phyloP scores from a whole-genome alignment of 1,284 basidiomycete genomes.

The Chondrostereum purpureum region DNA sequence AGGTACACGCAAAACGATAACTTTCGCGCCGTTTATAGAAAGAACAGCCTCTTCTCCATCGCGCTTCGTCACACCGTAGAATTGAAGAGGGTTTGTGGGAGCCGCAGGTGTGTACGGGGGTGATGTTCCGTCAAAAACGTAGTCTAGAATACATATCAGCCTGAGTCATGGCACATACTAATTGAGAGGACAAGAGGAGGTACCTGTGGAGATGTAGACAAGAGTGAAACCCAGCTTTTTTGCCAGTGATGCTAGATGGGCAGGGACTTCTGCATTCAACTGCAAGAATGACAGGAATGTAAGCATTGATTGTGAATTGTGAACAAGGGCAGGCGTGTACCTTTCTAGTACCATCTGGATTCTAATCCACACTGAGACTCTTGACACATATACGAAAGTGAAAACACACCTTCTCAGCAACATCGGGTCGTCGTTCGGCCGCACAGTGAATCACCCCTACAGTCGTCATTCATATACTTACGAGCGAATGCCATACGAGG shows the following conservation, averaged over 20 bases:
- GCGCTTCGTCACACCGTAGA: slow-evolving; percentile 73
- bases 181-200: too few species aligned
- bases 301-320: too few species aligned
- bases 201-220: slow-evolving; percentile 75
- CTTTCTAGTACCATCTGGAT: slow-evolving; percentile 59
- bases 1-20: slow-evolving; percentile 70
- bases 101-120: slow-evolving; percentile 70
- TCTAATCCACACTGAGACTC: slow-evolving; percentile 27
- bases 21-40: slow-evolving; percentile 44
- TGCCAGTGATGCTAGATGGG: slow-evolving; percentile 53
- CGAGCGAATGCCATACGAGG: neutral
- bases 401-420: slow-evolving; percentile 63
- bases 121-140: slow-evolving; percentile 81
- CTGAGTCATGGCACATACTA: too few species aligned
- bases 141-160: too few species aligned
- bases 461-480: slow-evolving; percentile 2
- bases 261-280: slow-evolving; percentile 68
- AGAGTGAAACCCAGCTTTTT: slow-evolving; percentile 51
- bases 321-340: slow-evolving; percentile 32
- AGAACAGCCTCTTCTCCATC: slow-evolving; percentile 69
- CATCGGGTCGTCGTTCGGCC: slow-evolving; percentile 78
- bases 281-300: too few species aligned
- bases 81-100: slow-evolving; percentile 66
- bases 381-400: neutral
- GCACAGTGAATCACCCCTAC: slow-evolving; percentile 81